Conservation (phyloP, 345 rosid genomes). For the sweet orange (Citrus sinensis) region DVS_A1.0 CM039168.1:29763501-29764000, state of each 20-base stretch:
- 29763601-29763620: background rate
- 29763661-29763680: background rate
- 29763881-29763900: background rate
- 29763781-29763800: background rate
- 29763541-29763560: slow-evolving; percentile 42
- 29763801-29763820: background rate
- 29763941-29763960: background rate
- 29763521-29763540: slow-evolving; percentile 73
- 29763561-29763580: slow-evolving; percentile 17
- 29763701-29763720: background rate
- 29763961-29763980: background rate
- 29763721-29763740: background rate
- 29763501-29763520: slow-evolving; percentile 50
- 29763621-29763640: background rate
- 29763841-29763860: background rate
- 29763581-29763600: background rate
- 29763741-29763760: background rate
- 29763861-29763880: background rate
- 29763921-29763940: background rate
- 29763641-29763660: background rate
- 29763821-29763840: background rate
- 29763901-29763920: background rate
- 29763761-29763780: background rate
- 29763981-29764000: background rate
- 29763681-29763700: background rate